Conservation (phyloP, 495 filamentous ascomycete genomes). For the Astrothelium macrocarpum region DNA sequence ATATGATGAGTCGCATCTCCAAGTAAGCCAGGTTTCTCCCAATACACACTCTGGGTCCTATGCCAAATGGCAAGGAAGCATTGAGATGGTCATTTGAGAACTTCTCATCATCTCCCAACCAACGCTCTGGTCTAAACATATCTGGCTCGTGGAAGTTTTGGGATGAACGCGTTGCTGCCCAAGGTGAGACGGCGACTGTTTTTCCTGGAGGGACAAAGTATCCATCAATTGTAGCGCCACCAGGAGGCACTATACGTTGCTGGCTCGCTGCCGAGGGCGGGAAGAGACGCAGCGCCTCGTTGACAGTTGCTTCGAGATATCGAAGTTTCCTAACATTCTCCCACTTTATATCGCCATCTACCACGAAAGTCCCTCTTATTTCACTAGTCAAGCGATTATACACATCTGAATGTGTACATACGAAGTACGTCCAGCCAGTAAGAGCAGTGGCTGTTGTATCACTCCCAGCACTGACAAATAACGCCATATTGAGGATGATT, state of each 20-base stretch:
- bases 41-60: constrained; percentile 27
- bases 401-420: constrained; percentile 27
- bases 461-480: constrained; percentile 31
- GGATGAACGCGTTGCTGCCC: neutral
- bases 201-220: constrained; percentile 37
- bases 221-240: constrained; percentile 36
- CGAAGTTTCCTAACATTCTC: constrained; percentile 32
- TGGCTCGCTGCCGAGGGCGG: constrained; percentile 45
- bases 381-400: constrained; percentile 39
- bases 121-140: constrained; percentile 27
- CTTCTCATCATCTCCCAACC: constrained; percentile 15
- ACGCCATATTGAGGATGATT: constrained; percentile 25
- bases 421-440: constrained; percentile 31
- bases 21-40: constrained; percentile 24
- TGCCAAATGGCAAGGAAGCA: constrained; percentile 23
- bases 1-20: constrained; percentile 26
- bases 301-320: constrained; percentile 49
- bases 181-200: constrained; percentile 27
- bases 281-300: constrained; percentile 49
- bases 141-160: constrained; percentile 24
- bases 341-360: constrained; percentile 43
- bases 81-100: constrained; percentile 19
- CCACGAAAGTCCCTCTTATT: constrained; percentile 42
- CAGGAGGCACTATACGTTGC: constrained; percentile 34
- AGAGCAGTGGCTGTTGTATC: constrained; percentile 32